A percentile compares a stretch with the other conserved stretches of the same genome.
Conservation (phyloP, 1,284 basidiomycete species). For the Rugosomyces carneus region DNA sequence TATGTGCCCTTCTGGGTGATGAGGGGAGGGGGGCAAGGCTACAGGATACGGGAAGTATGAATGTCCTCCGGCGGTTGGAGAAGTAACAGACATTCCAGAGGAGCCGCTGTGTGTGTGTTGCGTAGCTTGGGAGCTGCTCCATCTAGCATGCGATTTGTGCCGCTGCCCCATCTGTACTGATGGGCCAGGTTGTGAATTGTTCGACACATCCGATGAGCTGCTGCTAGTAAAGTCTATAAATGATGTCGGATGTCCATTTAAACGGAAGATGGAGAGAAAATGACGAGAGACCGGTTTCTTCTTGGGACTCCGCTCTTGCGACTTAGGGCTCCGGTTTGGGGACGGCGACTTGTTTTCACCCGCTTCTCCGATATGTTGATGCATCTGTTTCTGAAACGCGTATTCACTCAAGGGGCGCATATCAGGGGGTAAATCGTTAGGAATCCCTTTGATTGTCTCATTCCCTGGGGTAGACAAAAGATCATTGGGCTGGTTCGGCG, state of each 20-base stretch:
- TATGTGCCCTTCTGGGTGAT: constrained; percentile 20
- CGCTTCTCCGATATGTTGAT: not conserved
- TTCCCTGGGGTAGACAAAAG: constrained; percentile 9
- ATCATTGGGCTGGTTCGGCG: constrained; percentile 5
- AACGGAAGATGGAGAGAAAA: constrained; percentile 19
- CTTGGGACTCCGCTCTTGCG: constrained; percentile 1
- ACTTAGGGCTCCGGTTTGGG: not conserved
- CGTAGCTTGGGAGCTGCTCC: constrained; percentile 24
- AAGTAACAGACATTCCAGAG: constrained; percentile 10
- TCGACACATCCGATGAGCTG: constrained; percentile 40
- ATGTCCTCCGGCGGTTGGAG: constrained; percentile 22
- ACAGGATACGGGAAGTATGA: constrained; percentile 36
- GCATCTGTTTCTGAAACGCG: constrained; percentile 4
- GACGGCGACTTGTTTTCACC: not conserved
- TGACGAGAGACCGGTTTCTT: constrained; percentile 3
- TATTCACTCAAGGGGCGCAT: constrained; percentile 26
- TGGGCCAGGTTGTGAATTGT: constrained; percentile 28
- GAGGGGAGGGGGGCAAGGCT: constrained; percentile 35
- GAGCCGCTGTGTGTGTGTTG: constrained; percentile 11
- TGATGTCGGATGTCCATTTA: constrained; percentile 32
- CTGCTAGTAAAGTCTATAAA: constrained; percentile 49
- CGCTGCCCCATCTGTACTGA: constrained; percentile 11
- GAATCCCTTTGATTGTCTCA: constrained; percentile 5
- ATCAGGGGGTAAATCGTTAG: not conserved
- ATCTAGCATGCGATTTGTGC: constrained; percentile 24